Conservation (phyloP, 2,329 filamentous ascomycete species). For the Aspergillus tamarii region DNA sequence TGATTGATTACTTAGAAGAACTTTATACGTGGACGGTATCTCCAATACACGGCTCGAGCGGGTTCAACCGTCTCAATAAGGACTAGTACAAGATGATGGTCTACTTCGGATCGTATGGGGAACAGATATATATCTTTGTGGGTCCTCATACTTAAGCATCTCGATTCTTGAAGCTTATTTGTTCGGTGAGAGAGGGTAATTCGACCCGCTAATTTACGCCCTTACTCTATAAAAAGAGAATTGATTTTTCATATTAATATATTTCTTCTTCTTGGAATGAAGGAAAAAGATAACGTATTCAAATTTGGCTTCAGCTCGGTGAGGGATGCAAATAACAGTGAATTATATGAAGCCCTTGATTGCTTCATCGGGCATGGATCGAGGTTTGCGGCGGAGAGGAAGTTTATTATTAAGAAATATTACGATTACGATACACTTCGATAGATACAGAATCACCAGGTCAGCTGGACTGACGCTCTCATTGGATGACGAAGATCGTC, state of each 20-base stretch:
- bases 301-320: too few species aligned
- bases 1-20: background rate
- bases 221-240: background rate
- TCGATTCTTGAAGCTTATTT: background rate
- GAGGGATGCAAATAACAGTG: background rate
- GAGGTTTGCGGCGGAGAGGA: background rate
- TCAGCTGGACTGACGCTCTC: background rate
- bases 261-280: background rate
- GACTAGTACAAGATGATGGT: background rate
- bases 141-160: slow-evolving; percentile 13
- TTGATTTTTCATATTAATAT: background rate
- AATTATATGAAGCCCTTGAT: slow-evolving; percentile 1
- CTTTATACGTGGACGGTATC: background rate
- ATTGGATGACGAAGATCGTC: background rate
- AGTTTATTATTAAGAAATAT: slow-evolving; percentile 3
- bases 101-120: background rate
- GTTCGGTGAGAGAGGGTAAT: background rate
- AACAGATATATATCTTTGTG: background rate
- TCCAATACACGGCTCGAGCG: background rate
- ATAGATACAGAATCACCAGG: background rate
- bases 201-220: background rate
- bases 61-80: background rate
- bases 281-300: background rate
- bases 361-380: background rate
- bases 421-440: background rate